Percentiles rank a stretch among this genome's conserved stretches.
phyloP scores from a whole-genome alignment of 1,284 basidiomycete species.

The Sporisorium sorghi region DNA sequence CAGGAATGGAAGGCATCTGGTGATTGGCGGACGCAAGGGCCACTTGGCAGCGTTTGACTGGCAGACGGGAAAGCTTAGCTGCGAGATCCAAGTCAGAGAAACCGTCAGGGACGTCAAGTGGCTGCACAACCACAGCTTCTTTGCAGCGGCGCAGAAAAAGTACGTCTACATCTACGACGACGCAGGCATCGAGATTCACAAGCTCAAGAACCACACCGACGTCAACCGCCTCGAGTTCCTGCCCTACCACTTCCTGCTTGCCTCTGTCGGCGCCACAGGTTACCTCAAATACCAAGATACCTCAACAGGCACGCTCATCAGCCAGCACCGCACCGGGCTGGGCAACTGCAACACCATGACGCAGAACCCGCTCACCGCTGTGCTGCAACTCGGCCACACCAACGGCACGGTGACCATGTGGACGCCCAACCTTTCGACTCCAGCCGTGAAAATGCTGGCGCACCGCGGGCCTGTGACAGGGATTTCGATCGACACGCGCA shows the following conservation, averaged over 20 bases:
- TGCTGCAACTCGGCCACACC: slow-evolving; percentile 88
- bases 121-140: slow-evolving; percentile 90
- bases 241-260: slow-evolving; percentile 94
- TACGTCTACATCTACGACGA: slow-evolving; percentile 97
- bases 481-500: slow-evolving; percentile 80
- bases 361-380: slow-evolving; percentile 89
- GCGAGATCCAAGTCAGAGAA: slow-evolving; percentile 89
- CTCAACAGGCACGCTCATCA: slow-evolving; percentile 87
- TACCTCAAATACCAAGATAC: slow-evolving; percentile 97
- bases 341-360: slow-evolving; percentile 88
- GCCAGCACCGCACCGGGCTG: slow-evolving; percentile 78
- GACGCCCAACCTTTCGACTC: slow-evolving; percentile 92
- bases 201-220: slow-evolving; percentile 80
- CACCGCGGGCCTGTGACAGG: slow-evolving; percentile 88
- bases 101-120: slow-evolving; percentile 92
- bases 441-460: slow-evolving; percentile 89
- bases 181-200: slow-evolving; percentile 87
- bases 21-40: slow-evolving; percentile 76
- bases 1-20: slow-evolving; percentile 83
- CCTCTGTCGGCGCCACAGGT: slow-evolving; percentile 84
- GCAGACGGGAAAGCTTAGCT: slow-evolving; percentile 86
- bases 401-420: slow-evolving; percentile 87
- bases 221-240: slow-evolving; percentile 91
- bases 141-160: slow-evolving; percentile 95
- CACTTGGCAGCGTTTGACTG: slow-evolving; percentile 97